Percentiles rank a stretch among this genome's conserved stretches.
These are phyloP conservation scores for Cinchona pubescens DNA, from an alignment of 257 asterid species.

Conservation along the genomic window DNA sequence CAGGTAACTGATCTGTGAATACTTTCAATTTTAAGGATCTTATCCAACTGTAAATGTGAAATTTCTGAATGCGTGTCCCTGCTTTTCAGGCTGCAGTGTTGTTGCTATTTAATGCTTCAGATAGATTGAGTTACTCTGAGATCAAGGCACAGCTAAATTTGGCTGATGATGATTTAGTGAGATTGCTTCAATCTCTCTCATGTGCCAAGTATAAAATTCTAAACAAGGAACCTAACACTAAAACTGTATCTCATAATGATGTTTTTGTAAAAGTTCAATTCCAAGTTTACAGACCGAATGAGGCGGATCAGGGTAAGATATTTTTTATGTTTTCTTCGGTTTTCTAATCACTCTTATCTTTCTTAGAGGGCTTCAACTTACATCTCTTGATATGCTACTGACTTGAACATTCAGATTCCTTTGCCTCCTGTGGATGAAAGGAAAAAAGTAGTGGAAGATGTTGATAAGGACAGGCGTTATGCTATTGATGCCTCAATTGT, in stretches of 20 bases:
- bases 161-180: constrained; percentile 50
- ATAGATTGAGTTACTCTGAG: constrained; percentile 49
- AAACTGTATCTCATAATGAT: constrained; percentile 38
- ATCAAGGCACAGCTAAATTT: constrained; percentile 46
- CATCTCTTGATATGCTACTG: neutral
- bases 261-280: constrained; percentile 45
- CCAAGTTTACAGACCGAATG: constrained; percentile 54
- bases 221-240: constrained; percentile 38
- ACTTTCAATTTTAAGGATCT: neutral
- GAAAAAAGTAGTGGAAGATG: constrained; percentile 96
- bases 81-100: constrained; percentile 53
- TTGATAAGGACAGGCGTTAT: constrained; percentile 92
- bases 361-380: neutral
- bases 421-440: constrained; percentile 98
- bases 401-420: constrained; percentile 56
- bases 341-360: neutral
- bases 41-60: neutral
- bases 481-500: constrained; percentile 98
- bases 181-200: constrained; percentile 54
- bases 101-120: constrained; percentile 46
- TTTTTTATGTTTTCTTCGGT: neutral
- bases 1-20: constrained; percentile 32
- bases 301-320: constrained; percentile 48
- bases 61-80: neutral
- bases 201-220: constrained; percentile 60